Conservation (phyloP, 306 rosid species). For the Alnus rubra region DNA sequence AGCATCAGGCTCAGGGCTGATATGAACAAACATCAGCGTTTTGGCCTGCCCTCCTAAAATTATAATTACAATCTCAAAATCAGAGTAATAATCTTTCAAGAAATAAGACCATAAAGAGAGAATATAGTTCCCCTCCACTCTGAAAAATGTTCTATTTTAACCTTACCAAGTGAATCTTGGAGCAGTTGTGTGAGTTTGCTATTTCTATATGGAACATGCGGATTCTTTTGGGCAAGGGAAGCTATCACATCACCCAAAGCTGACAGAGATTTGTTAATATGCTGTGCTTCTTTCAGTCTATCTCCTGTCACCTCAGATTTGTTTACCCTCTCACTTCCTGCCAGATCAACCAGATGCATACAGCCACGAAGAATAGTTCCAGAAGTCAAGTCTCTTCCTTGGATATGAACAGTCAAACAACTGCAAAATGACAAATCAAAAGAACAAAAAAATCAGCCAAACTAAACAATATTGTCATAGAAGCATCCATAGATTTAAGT, state of each 20-base stretch:
- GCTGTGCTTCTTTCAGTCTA: conserved; percentile 93
- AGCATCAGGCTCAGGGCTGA: conserved; percentile 86
- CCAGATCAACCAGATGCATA: conserved; percentile 97
- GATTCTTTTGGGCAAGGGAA: conserved; percentile 95
- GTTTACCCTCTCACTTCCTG: conserved; percentile 97
- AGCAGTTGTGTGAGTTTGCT: conserved; percentile 96
- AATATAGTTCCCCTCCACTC: neutral
- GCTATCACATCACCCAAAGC: conserved; percentile 97
- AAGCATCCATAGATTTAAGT: conserved; percentile 14
- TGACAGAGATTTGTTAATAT: conserved; percentile 90
- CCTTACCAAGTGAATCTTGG: conserved; percentile 94
- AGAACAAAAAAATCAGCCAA: conserved; percentile 24
- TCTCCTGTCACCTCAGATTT: conserved; percentile 98
- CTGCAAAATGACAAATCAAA: conserved; percentile 50
- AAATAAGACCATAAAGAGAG: neutral
- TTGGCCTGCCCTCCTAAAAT: conserved; percentile 91
- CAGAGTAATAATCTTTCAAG: conserved; percentile 5
- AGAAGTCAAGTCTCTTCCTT: conserved; percentile 93
- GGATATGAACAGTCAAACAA: conserved; percentile 97
- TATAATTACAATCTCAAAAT: conserved; percentile 23
- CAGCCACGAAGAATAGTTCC: conserved; percentile 78
- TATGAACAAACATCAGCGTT: conserved; percentile 95
- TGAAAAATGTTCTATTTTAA: conserved; percentile 17
- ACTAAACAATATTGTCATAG: neutral
- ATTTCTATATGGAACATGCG: conserved; percentile 92